These are phyloP conservation scores for Alternaria sp. DNA, from an alignment of 2,329 filamentous ascomycete genomes.

Conservation along the genomic window DNA sequence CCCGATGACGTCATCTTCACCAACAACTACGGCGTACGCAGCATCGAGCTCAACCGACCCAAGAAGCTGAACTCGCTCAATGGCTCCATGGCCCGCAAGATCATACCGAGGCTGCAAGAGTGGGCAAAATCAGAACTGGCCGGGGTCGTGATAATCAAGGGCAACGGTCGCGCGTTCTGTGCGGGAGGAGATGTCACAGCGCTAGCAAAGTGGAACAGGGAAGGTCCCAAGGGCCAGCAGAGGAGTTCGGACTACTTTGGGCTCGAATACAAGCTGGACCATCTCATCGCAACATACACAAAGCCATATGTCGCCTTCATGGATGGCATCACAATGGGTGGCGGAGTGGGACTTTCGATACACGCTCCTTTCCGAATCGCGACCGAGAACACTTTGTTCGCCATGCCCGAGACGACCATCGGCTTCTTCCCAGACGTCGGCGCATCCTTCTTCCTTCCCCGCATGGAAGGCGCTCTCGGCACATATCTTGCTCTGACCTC, in stretches of 20 bases:
- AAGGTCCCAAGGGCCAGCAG: slow-evolving; percentile 73
- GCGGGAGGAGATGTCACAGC: slow-evolving; percentile 89
- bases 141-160: slow-evolving; percentile 91
- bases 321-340: slow-evolving; percentile 98
- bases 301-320: slow-evolving; percentile 97
- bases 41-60: slow-evolving; percentile 92
- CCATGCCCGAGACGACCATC: slow-evolving; percentile 98
- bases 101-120: slow-evolving; percentile 85
- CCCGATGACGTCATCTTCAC: slow-evolving; percentile 92
- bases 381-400: slow-evolving; percentile 93
- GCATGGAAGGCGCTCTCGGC: slow-evolving; percentile 84
- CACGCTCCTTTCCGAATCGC: slow-evolving; percentile 97
- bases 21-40: slow-evolving; percentile 86
- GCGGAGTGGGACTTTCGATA: slow-evolving; percentile 90
- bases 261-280: slow-evolving; percentile 95
- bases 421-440: slow-evolving; percentile 99
- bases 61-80: slow-evolving; percentile 92
- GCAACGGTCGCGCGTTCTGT: slow-evolving; percentile 86
- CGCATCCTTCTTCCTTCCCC: slow-evolving; percentile 92
- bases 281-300: slow-evolving; percentile 89
- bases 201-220: slow-evolving; percentile 76
- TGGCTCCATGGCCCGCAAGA: slow-evolving; percentile 94
- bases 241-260: slow-evolving; percentile 86
- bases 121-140: slow-evolving; percentile 96
- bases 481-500: slow-evolving; percentile 95